Conservation (phyloP, 495 filamentous ascomycete species). For the Penicillium daleae region DNA sequence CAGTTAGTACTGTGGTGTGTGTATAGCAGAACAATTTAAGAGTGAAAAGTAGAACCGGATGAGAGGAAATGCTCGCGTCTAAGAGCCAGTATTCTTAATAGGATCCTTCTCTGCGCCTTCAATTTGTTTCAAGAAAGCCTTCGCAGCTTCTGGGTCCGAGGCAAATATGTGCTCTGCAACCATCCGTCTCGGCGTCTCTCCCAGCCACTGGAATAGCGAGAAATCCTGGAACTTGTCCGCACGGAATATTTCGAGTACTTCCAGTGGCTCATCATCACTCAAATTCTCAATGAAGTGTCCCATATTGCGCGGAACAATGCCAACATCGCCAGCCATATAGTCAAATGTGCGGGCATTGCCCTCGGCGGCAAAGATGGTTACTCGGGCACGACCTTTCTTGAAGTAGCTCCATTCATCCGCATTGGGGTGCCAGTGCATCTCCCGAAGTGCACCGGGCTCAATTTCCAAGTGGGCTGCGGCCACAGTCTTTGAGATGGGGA, state of each 20-base stretch:
- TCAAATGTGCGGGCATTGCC: slow-evolving; percentile 64
- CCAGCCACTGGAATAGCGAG: slow-evolving; percentile 70
- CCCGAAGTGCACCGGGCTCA: slow-evolving; percentile 59
- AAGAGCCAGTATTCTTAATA: slow-evolving; percentile 17
- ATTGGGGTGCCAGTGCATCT: slow-evolving; percentile 81
- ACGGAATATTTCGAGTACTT: slow-evolving; percentile 63
- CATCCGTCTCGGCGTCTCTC: slow-evolving; percentile 63
- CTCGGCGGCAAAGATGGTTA: slow-evolving; percentile 66
- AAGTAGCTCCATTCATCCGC: slow-evolving; percentile 81
- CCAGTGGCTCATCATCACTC: slow-evolving; percentile 58
- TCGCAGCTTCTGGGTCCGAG: slow-evolving; percentile 53
- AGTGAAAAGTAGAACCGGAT: not conserved
- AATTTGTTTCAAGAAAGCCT: slow-evolving; percentile 59
- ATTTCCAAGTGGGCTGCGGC: slow-evolving; percentile 64
- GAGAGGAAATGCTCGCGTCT: not conserved
- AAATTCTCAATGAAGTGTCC: slow-evolving; percentile 68
- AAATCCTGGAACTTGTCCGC: slow-evolving; percentile 64
- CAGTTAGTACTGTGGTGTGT: not conserved
- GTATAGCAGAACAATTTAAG: not conserved
- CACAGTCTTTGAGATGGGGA: slow-evolving; percentile 65
- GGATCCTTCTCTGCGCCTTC: slow-evolving; percentile 50
- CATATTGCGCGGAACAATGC: slow-evolving; percentile 62
- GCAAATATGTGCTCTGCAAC: slow-evolving; percentile 65
- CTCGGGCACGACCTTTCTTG: slow-evolving; percentile 65
- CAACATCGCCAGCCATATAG: slow-evolving; percentile 60